Base-by-base conservation (phyloP, 2,329 filamentous ascomycete species). In the Madurella mycetomatis region DNA sequence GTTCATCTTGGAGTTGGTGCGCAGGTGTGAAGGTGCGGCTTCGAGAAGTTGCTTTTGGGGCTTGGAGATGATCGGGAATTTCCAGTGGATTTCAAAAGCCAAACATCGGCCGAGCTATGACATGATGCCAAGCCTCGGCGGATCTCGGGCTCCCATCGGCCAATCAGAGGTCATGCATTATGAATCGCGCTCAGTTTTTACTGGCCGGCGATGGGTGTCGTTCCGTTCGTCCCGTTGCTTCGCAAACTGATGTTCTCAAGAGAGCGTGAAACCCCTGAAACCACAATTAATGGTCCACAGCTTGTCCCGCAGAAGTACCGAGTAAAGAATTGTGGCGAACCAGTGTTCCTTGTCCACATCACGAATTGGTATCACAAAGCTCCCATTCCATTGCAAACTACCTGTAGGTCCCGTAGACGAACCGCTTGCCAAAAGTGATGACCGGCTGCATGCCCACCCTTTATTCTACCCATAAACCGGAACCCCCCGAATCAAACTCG, bases 1-100 rank as follows among this genome's bases (percentile, higher is more conserved):
- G 63, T 70, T 79, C 78, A 81, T 81, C 34, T 41, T 65, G 32
- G 17, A 25, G 42, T 25, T 9, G 15, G 45, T 44, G 17, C 32
- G 34, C 41, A 25, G 25, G 15, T 30, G 51, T 41, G n/a, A 2
- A 13, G 18, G 44, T 47, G 45, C 17, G 34, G 47, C 41, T 31
- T 18, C 25, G 47, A 48, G 18, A 41, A 37, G 12, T 4, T 17
- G 37, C 25, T 41, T 41, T 31, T 37, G 9, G 9, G 34, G 11
- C 34, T 12, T 17, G 34, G 16, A 48, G 32, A 19, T 40, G 34
- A 48, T 48, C 31, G 32, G 34, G 48, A 32, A 50, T 50, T 50
- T 44, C 41, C 41, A 25, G 11, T 37, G 4, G 34, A 37, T 37
- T 37, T 37, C 34, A 12, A 37, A 37, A 15, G 34, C 2, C 9